Evolutionary conservation across 2,329 filamentous ascomycete genomes (phyloP), one percentile per base, ranked within the genome.

Genomic region (Volutella citrinella): DNA sequence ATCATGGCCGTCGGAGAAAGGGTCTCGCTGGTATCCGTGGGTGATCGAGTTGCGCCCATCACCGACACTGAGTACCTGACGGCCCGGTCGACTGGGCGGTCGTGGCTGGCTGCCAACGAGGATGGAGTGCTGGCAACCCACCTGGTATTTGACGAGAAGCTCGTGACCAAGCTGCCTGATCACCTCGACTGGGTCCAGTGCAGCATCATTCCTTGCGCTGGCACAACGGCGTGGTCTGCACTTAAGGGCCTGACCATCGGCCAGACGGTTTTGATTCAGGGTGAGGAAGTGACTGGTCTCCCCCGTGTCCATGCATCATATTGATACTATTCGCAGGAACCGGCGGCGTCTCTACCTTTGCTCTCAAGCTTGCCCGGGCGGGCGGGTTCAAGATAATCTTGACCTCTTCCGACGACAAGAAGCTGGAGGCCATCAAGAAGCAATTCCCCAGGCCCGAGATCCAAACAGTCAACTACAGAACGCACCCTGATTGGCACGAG

Each of bases 401-500:
- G 16, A 76, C 69, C 0, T 75, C 72, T 1, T 73, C 70, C 2
- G 72, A 68, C 6, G 68, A 75, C 36, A 55, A 52, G 8, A 76
- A 77, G 45, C 59, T 74, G 1, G 47, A 59, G 11, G 55, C 54
- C 6, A 67, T 70, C 4, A 64, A 59, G 42, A 56, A 69, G 23
- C 45, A 51, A 5, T 61, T 51, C 11, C 27, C 36, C n/a, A 73
- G 12, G 61, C 70, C 30, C 64, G 66, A 4, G 59, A 70, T 52
- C 42, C 51, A 68, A 32, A 54, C 56, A 4, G 67, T 76, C 49
- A 77, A 76, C 54, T 76, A 76, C 51, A 59, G 52, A 24, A 65
- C 58, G 6, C 64, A 49, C 4, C 65, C 68, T 0, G 48, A 62
- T 11, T 76, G 72, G 72, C 60, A 70, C 9, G 54, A 65, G 16